Evolutionary conservation across 805 yeast species (phyloP).

Genomic region (Myxozyma udenii): DNA sequence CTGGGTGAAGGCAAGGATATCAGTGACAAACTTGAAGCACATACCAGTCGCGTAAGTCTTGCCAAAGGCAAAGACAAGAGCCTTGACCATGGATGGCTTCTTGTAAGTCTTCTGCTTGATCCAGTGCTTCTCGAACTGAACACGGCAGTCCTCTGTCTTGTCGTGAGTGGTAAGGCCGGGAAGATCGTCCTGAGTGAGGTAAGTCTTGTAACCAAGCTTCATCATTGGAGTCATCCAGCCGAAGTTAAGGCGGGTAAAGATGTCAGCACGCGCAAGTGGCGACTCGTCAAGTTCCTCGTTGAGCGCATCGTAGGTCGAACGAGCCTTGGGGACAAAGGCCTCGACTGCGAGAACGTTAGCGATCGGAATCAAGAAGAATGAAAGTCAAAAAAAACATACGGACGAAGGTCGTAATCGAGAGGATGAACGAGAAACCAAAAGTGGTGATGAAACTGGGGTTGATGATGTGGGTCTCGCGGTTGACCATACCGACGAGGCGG

Average conservation of each 20-base stretch:
- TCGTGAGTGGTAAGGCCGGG: conserved; percentile 73
- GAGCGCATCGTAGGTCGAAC: conserved; percentile 36
- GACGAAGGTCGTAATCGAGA: conserved; percentile 22
- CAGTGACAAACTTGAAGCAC: conserved; percentile 67
- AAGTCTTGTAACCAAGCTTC: conserved; percentile 67
- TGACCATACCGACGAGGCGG: conserved; percentile 45
- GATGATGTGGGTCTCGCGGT: conserved; percentile 23
- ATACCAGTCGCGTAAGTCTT: conserved; percentile 67
- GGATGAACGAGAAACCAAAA: conserved; percentile 24
- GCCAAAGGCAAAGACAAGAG: conserved; percentile 73
- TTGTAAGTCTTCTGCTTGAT: conserved; percentile 44
- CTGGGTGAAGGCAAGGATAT: conserved; percentile 76
- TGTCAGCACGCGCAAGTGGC: conserved; percentile 59
- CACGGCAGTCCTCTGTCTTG: conserved; percentile 52
- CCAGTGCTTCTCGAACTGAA: conserved; percentile 60
- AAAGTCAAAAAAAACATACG: conserved; percentile 6
- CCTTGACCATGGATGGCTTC: conserved; percentile 54
- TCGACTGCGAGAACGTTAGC: conserved; percentile 40
- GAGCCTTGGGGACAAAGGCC: conserved; percentile 41
- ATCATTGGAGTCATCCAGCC: conserved; percentile 89
- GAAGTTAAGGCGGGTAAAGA: conserved; percentile 75
- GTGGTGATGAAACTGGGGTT: conserved; percentile 23
- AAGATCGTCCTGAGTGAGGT: conserved; percentile 54
- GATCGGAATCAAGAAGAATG: background rate
- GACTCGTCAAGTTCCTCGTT: conserved; percentile 37